phyloP scores from a whole-genome alignment of 1,139 yeast genomes.

The Magnusiomyces starmeri region DNA sequence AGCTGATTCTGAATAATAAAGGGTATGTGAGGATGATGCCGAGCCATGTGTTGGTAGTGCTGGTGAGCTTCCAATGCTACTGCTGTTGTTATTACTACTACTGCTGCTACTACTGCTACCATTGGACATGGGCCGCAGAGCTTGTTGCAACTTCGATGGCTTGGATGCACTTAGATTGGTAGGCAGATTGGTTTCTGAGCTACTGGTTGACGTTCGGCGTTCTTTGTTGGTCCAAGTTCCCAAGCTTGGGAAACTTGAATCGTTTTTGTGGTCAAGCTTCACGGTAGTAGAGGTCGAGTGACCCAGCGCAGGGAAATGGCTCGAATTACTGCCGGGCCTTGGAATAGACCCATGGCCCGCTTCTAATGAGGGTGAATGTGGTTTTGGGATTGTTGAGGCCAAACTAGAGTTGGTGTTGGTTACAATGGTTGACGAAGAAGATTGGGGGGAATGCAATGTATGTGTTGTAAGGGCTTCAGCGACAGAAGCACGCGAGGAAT shows the following conservation, averaged over 20 bases:
- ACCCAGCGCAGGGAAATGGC: no score
- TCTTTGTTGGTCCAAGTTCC: conserved; percentile 1
- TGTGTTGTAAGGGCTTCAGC: background rate
- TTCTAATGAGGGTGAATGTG: no score
- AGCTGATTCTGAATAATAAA: background rate
- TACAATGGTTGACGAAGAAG: no score
- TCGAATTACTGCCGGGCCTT: no score
- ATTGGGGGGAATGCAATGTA: no score
- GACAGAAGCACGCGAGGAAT: conserved; percentile 3
- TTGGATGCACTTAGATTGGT: background rate
- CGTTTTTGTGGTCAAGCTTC: background rate
- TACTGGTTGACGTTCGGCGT: background rate
- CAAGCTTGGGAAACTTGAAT: conserved; percentile 1
- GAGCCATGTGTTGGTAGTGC: background rate
- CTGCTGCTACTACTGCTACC: conserved; percentile 7
- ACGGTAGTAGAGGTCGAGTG: background rate
- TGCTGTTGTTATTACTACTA: background rate
- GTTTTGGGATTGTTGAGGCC: no score
- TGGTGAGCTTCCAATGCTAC: background rate
- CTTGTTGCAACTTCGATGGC: conserved; percentile 4
- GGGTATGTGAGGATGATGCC: background rate
- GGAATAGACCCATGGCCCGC: no score
- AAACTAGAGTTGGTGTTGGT: no score
- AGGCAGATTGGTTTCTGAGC: background rate
- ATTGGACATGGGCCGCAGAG: conserved; percentile 6